These are phyloP conservation scores for Sphaerulina vaccinii DNA, from an alignment of 2,329 filamentous ascomycete genomes.

Conservation along the genomic window DNA sequence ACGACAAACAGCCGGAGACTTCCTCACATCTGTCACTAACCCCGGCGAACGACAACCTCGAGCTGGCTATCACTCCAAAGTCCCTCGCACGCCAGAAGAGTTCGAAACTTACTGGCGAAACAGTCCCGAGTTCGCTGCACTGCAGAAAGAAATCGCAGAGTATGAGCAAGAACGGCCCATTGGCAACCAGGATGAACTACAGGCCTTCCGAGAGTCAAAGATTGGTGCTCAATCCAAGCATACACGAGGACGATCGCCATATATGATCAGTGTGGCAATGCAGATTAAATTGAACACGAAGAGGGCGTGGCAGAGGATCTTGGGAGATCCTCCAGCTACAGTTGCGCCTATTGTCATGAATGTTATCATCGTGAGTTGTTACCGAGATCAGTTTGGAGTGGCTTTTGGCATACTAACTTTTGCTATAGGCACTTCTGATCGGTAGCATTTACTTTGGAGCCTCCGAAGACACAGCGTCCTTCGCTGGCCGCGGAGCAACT, in stretches of 20 bases:
- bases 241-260: slow-evolving; percentile 56
- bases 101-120: slow-evolving; percentile 57
- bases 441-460: slow-evolving; percentile 60
- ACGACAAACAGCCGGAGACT: slow-evolving; percentile 68
- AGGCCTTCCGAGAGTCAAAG: slow-evolving; percentile 51
- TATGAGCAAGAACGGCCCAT: slow-evolving; percentile 52
- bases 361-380: too few relatives aligned
- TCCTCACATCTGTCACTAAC: slow-evolving; percentile 68
- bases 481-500: slow-evolving; percentile 56
- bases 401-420: too few relatives aligned
- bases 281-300: slow-evolving; percentile 55
- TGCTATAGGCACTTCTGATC: slow-evolving; percentile 60
- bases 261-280: slow-evolving; percentile 56
- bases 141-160: slow-evolving; percentile 51
- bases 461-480: slow-evolving; percentile 51
- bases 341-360: slow-evolving; percentile 49
- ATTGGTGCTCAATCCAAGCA: slow-evolving; percentile 54
- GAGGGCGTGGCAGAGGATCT: slow-evolving; percentile 52
- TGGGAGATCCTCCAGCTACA: slow-evolving; percentile 53
- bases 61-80: slow-evolving; percentile 59
- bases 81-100: slow-evolving; percentile 68
- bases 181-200: slow-evolving; percentile 43
- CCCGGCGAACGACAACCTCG: slow-evolving; percentile 57
- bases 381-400: too few relatives aligned
- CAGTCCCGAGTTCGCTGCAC: slow-evolving; percentile 46